Base-by-base conservation (phyloP, 164 flowering plant species). In the Dillenia suffruticosa region DNA sequence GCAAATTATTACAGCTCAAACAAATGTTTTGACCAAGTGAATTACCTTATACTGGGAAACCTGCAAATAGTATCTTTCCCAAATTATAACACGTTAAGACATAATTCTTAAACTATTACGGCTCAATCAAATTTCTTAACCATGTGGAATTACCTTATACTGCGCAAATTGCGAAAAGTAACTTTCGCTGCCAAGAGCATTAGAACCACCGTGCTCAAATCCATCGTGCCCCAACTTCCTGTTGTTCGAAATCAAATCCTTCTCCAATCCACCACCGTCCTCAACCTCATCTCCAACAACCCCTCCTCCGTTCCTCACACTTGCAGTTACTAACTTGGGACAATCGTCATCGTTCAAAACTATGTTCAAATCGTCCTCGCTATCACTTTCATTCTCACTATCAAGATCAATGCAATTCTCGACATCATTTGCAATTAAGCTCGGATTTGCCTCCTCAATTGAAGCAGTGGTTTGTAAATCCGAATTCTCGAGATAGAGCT, bases 331-430 rank as follows among this genome's bases (percentile, higher is more conserved):
- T 53, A 13, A 54, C 12, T 49, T n/a, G 58, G 63, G 16, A 49
- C 74, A 70, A 63, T 75, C 81, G 44, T 74, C 84, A 12, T 76
- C 86, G 19, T 78, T 77, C 71, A 78, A 66, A 4, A 87, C 76
- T 45, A 83, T 81, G 43, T 71, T 76, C 66, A 82, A 72, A 62
- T 80, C 87, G 54, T 83, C 91, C 58, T 84, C 89, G 47, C 82
- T 78, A 16, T 82, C 90, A 63, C 81, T 80, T 22, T 68, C 81
- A 40, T 70, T 60, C 19, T 54, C 68, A 48, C 19, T 68, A 44
- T 45, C 24, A 3, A 53, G 52, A 50, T 54, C 74, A 9, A 26
- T 26, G 32, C 32, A 26, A 26, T 61, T 64, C 14, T 65, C 68
- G 17, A 24, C 54, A 11, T 54, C 63, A 8, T 53, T 58, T 56